Evolutionary conservation across 2,329 filamentous ascomycete species (phyloP), one percentile per base, ranked within the genome.

Genomic region (Aspergillus proliferans): DNA sequence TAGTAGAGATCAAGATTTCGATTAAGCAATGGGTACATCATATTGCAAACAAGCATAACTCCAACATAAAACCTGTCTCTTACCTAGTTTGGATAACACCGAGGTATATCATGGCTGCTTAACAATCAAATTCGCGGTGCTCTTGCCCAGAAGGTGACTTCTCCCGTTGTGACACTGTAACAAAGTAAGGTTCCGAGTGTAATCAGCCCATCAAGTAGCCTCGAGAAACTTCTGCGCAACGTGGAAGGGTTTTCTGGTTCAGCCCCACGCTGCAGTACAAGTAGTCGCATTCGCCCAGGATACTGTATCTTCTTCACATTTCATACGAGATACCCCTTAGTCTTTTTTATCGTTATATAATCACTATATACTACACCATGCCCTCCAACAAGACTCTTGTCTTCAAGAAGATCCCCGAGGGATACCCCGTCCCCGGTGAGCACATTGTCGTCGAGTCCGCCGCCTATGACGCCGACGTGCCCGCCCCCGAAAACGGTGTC

Each of bases 381-480:
- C 49, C 64, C 36, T 51, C 80, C 52, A 93, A 91, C 81, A 90
- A 88, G 74, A 81, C 77, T 36, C 71, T 93, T 60, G 75, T 90
- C 67, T 92, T 85, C 79, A 88, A 85, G 64, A 73, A 82, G 58
- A 59, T 84, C 52, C 88, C 88, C 43, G 66, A 72, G 45, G 86
- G 80, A 49, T 76, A 79, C 63, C 88, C 88, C 18, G 79, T 86
- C 30, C 68, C 82, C 2, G 88, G 87, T 43, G 72, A 92, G 69
- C 75, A 94, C 68, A 74, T 95, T 48, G 72, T 70, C 19, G 64
- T 90, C 51, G 85, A 93, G 68, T 70, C 78, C 56, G 78, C 79
- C 51, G 76, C 81, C 18, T 83, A 91, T 55, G 87, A 93, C 64
- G 70, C 84, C 56, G 61, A 58, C 46, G 59, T 66, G 22, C 57